These are phyloP conservation scores for Medicago lupulina DNA, from an alignment of 306 rosid species.

Conservation along the genomic window DNA sequence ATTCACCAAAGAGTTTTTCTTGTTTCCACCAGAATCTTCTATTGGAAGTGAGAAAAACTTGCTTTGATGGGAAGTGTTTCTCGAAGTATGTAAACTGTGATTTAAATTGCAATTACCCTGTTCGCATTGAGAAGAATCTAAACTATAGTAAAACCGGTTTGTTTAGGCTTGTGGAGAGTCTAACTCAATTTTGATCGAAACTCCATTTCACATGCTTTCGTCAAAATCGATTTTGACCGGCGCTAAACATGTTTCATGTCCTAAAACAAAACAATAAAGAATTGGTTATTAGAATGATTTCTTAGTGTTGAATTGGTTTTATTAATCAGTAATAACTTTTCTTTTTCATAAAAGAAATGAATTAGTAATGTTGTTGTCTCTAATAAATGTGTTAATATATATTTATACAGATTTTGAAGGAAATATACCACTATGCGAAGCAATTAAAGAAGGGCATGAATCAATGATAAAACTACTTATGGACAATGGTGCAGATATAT, in stretches of 20 bases:
- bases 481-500: constrained; percentile 63
- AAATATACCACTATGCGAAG: constrained; percentile 66
- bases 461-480: constrained; percentile 50
- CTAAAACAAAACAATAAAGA: background rate
- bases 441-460: constrained; percentile 55
- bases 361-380: background rate
- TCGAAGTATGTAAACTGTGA: too few relatives aligned
- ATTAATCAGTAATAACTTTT: background rate
- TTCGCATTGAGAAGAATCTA: background rate
- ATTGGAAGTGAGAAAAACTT: too few relatives aligned
- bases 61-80: too few relatives aligned
- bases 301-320: background rate
- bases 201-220: background rate
- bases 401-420: constrained; percentile 58
- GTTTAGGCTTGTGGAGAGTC: background rate
- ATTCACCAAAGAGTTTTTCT: too few relatives aligned
- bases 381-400: constrained; percentile 2
- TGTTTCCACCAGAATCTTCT: too few relatives aligned
- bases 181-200: background rate
- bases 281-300: background rate
- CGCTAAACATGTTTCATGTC: background rate
- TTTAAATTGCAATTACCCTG: too few relatives aligned
- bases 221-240: background rate
- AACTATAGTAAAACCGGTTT: background rate
- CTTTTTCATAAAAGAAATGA: background rate